Evolutionary conservation across 805 yeast species (phyloP).

Genomic region (Schizosaccharomyces octosporus): DNA sequence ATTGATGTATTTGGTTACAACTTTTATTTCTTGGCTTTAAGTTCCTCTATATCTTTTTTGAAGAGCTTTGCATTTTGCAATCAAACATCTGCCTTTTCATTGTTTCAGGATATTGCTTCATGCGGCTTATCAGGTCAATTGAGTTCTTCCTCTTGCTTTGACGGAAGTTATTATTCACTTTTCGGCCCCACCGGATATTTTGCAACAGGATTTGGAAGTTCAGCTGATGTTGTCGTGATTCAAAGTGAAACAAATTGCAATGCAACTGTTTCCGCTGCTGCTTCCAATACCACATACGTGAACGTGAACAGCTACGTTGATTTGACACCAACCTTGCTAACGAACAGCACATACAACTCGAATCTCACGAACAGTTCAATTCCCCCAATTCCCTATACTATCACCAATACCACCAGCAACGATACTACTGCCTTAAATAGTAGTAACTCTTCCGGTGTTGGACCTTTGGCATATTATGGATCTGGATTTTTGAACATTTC

Average conservation of each 20-base stretch:
- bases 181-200: not conserved
- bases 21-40: not conserved
- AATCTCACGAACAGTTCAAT: not conserved
- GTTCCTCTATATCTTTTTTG: not conserved
- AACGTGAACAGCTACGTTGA: not conserved
- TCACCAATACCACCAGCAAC: no score
- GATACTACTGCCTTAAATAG: not conserved
- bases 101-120: not conserved
- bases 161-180: not conserved
- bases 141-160: not conserved
- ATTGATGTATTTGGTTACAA: not conserved
- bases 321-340: not conserved
- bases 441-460: not conserved
- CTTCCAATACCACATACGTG: not conserved
- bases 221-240: not conserved
- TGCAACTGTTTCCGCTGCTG: not conserved
- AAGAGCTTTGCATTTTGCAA: not conserved
- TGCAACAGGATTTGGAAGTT: not conserved
- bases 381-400: not conserved
- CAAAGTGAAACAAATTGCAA: not conserved
- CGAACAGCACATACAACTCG: not conserved
- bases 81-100: not conserved
- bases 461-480: not conserved
- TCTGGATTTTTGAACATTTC: not conserved
- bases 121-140: not conserved